Base-by-base conservation (phyloP, 441 rosid genomes). In the Hura crepitans region DNA sequence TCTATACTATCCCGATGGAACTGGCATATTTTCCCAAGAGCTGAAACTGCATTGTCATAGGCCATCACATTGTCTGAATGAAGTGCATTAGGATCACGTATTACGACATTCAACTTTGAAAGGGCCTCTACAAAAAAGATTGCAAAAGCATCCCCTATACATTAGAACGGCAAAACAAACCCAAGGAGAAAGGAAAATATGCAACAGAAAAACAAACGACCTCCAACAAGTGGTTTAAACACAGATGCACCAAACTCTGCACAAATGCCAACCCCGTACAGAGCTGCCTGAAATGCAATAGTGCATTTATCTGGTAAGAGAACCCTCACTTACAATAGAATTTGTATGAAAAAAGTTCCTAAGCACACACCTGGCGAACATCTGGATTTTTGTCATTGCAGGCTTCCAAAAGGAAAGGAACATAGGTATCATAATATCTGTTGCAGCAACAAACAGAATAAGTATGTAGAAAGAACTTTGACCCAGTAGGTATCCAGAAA, bases 41-140 rank as follows among this genome's bases (percentile, higher is more conserved):
- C 96, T 22, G 99, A 96, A 75, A 96, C 99, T 77, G 99, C 99
- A 87, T 96, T 96, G 74, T 96, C 99, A 84, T 93, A 91, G 74
- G 94, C 99, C 99, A 93, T 89, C 54, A 91, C 79, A 78, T 93
- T 89, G 76, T 93, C 98, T 33, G 97, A 50, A 70, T 87, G 89
- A 79, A 78, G 79, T 18, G 98, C 93, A 78, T 83, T 88, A 62
- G 98, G 93, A 72, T 86, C 87, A 66, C 83, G 78, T 71, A 96
- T 81, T 72, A 96, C 99, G 79, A 87, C 80, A 83, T 93, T 89
- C 75, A 96, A 75, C 82, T 96, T 92, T 67, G 98, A 89, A 57
- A 96, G 83, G 58, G 97, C 96, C 93, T 96, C 99, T 95, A 93
- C 66, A 70, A 70, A 49, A 60, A 47, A 59, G 55, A 4, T 8